Evolutionary conservation across 2,329 filamentous ascomycete species (phyloP).

Genomic region (Alternaria infectoria): DNA sequence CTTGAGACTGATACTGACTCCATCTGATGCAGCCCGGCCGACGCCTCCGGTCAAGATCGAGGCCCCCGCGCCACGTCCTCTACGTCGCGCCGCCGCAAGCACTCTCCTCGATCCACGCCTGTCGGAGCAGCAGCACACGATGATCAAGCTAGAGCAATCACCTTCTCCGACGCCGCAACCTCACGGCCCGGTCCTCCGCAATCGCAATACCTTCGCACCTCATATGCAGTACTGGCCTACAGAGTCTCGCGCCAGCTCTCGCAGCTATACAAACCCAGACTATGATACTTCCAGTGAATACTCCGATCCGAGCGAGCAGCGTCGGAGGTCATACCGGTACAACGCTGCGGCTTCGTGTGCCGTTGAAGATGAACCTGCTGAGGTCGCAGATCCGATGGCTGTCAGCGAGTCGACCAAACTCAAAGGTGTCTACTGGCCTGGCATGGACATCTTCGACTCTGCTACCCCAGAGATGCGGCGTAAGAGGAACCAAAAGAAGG

Average conservation of each 20-base stretch:
- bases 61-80: constrained; percentile 31
- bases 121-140: constrained; percentile 42
- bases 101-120: constrained; percentile 47
- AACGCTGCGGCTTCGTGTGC: constrained; percentile 34
- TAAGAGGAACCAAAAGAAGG: constrained; percentile 80
- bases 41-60: constrained; percentile 30
- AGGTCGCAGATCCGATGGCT: constrained; percentile 31
- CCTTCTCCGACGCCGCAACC: constrained; percentile 38
- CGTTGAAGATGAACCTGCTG: constrained; percentile 39
- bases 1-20: constrained; percentile 26
- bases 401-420: constrained; percentile 58
- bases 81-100: constrained; percentile 29
- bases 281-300: constrained; percentile 48
- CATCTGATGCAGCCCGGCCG: constrained; percentile 29
- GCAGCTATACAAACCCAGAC: constrained; percentile 45
- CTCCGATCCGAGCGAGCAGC: constrained; percentile 40
- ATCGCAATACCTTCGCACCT: constrained; percentile 39
- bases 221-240: constrained; percentile 49
- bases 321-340: constrained; percentile 28
- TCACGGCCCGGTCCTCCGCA: constrained; percentile 36
- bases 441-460: constrained; percentile 83
- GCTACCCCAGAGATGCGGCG: constrained; percentile 75
- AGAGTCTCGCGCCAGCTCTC: constrained; percentile 44
- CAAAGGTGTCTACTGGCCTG: constrained; percentile 76
- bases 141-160: constrained; percentile 45